These are phyloP conservation scores for Pseudocercospora musae DNA, from an alignment of 2,329 filamentous ascomycete genomes.

Conservation along the genomic window DNA sequence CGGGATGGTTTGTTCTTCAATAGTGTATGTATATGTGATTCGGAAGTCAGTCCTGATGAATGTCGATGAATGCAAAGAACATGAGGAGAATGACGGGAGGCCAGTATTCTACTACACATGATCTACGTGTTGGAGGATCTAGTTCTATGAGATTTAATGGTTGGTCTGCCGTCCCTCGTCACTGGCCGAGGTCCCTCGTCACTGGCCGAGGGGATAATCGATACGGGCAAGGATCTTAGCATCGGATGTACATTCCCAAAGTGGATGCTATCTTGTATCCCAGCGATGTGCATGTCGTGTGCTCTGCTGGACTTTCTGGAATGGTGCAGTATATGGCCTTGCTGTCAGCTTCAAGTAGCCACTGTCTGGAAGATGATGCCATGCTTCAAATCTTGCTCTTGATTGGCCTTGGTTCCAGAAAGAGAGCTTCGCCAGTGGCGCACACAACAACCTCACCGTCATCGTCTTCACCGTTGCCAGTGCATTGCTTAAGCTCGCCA, in stretches of 20 bases:
- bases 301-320: not conserved
- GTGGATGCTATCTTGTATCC: not conserved
- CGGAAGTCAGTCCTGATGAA: not conserved
- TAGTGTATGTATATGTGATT: not conserved
- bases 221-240: not conserved
- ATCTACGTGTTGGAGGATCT: not conserved
- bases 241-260: not conserved
- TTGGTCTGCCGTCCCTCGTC: not conserved
- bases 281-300: not conserved
- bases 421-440: constrained; percentile 55
- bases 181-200: not conserved
- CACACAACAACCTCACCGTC: constrained; percentile 48
- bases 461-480: constrained; percentile 30
- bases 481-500: constrained; percentile 43
- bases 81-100: not conserved
- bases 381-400: constrained; percentile 18
- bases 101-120: not conserved
- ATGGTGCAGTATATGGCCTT: not conserved
- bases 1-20: not conserved
- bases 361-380: not conserved
- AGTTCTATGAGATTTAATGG: not conserved
- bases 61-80: not conserved
- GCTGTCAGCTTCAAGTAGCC: not conserved
- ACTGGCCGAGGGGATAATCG: not conserved
- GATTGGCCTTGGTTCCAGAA: constrained; percentile 39